A percentile compares a stretch with the other conserved stretches of the same genome.
Conservation (phyloP, 2,329 filamentous ascomycete species). For the Stachybotrys elegans region DNA sequence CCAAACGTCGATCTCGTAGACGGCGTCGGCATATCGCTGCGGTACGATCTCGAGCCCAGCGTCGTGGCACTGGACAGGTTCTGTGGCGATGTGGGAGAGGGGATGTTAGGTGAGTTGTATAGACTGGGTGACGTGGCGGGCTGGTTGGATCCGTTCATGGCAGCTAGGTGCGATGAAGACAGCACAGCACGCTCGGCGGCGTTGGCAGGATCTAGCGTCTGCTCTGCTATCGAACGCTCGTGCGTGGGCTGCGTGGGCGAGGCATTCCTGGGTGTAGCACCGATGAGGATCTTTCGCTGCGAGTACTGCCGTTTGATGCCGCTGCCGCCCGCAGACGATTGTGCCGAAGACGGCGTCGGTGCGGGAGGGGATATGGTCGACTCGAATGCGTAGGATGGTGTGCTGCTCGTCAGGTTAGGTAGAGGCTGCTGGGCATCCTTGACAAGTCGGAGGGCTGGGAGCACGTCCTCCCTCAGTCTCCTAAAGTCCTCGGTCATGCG, state of each 20-base stretch:
- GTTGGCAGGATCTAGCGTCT: constrained; percentile 62
- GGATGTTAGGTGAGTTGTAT: constrained; percentile 61
- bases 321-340: constrained; percentile 39
- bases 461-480: constrained; percentile 81
- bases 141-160: constrained; percentile 60
- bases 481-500: constrained; percentile 84
- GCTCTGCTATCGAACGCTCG: constrained; percentile 59
- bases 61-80: constrained; percentile 48
- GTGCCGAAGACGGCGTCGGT: constrained; percentile 47
- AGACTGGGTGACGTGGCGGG: constrained; percentile 48
- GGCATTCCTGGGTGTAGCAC: constrained; percentile 66
- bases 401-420: constrained; percentile 44
- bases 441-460: constrained; percentile 82
- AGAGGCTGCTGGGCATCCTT: constrained; percentile 91
- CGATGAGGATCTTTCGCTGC: constrained; percentile 69
- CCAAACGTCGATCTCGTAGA: constrained; percentile 52
- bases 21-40: constrained; percentile 48
- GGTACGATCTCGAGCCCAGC: constrained; percentile 57
- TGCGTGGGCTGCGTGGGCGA: constrained; percentile 71
- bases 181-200: constrained; percentile 63
- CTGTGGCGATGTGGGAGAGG: constrained; percentile 65
- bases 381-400: constrained; percentile 47
- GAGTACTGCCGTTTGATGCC: constrained; percentile 65
- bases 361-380: constrained; percentile 47
- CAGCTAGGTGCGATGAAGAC: constrained; percentile 64